phyloP scores from a whole-genome alignment of 208 protist species.

The Naegleria fowleri region DNA sequence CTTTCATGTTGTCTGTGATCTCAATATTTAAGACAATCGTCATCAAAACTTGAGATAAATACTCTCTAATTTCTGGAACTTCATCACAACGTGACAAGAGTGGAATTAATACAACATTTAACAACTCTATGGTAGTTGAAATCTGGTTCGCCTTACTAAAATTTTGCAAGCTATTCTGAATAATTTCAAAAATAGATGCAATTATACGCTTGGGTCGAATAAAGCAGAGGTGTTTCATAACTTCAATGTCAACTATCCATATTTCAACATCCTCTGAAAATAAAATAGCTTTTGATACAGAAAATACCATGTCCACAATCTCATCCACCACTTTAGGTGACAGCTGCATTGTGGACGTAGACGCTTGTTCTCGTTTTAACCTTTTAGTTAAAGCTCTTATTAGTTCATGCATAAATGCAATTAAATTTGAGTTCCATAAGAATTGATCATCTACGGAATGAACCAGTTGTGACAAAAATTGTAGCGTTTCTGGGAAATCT shows the following conservation, averaged over 20 bases:
- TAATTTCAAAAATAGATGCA: not conserved
- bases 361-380: no score
- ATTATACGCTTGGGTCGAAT: not conserved
- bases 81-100: not conserved
- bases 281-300: not conserved
- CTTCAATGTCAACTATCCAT: not conserved
- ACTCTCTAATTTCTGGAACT: not conserved
- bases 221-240: constrained; percentile 14
- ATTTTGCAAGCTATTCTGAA: not conserved
- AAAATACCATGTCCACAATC: not conserved
- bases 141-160: constrained; percentile 18
- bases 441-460: not conserved
- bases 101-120: not conserved
- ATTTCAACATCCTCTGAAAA: not conserved
- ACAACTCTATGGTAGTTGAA: not conserved
- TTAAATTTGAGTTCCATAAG: not conserved
- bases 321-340: not conserved
- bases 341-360: not conserved
- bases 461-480: not conserved
- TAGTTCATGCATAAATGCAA: not conserved
- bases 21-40: not conserved
- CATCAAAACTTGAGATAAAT: not conserved
- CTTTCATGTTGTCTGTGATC: not conserved
- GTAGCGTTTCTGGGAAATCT: not conserved
- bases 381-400: not conserved